Conservation (phyloP, 2,329 filamentous ascomycete species). For the Penicillium sp. region DNA sequence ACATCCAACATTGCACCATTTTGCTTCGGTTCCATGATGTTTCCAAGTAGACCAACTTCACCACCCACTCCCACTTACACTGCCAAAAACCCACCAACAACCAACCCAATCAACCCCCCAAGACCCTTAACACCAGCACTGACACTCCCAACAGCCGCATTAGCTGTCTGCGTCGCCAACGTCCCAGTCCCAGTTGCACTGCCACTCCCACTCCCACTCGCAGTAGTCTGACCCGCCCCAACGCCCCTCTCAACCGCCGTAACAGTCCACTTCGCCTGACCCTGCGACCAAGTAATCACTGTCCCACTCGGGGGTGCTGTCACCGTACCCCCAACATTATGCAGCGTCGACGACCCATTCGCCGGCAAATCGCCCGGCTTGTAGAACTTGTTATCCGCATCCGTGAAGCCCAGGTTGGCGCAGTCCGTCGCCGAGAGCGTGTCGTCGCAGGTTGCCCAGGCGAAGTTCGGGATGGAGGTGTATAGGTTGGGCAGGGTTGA, state of each 20-base stretch:
- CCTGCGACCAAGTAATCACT: constrained; percentile 40
- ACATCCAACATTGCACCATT: no score
- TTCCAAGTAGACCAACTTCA: no score
- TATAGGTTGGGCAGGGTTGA: constrained; percentile 21
- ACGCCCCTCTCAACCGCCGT: constrained; percentile 33
- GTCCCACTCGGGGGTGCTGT: constrained; percentile 39
- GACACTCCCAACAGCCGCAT: constrained; percentile 4
- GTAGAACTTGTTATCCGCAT: constrained; percentile 25
- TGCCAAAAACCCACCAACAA: constrained; percentile 12
- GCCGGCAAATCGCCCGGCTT: constrained; percentile 21
- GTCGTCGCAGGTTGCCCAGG: constrained; percentile 24
- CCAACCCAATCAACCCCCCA: constrained; percentile 9
- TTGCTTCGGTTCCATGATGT: no score
- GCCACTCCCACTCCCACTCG: not conserved
- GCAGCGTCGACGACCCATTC: constrained; percentile 35
- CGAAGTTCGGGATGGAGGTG: constrained; percentile 20
- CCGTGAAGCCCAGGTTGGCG: constrained; percentile 23
- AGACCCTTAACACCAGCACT: constrained; percentile 8
- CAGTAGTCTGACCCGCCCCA: constrained; percentile 12
- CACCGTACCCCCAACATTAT: constrained; percentile 34
- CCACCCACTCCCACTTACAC: not conserved
- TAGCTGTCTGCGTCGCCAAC: constrained; percentile 14
- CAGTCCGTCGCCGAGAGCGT: constrained; percentile 22
- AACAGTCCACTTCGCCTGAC: constrained; percentile 37
- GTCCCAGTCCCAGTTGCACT: constrained; percentile 20